phyloP scores from a whole-genome alignment of 208 protist species.

The Porcisia hertigi region DNA sequence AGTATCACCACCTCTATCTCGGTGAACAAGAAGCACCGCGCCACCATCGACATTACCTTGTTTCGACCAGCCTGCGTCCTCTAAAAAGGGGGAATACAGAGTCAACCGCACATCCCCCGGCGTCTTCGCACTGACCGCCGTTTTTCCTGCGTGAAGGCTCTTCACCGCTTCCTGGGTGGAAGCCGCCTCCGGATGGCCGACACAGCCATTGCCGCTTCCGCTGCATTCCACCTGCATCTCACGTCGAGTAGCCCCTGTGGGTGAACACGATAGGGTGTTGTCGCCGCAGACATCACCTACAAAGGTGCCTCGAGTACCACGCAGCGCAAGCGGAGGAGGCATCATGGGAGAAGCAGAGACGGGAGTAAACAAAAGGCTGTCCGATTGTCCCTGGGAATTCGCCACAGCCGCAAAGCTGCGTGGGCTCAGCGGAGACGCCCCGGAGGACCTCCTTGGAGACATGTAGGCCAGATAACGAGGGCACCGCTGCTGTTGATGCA shows the following conservation, averaged over 20 bases:
- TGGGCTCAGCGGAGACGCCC: neutral
- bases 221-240: neutral
- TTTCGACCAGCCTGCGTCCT: neutral
- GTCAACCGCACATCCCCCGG: neutral
- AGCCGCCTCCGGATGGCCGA: too few species aligned
- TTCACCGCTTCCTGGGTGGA: too few species aligned
- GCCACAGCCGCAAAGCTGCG: neutral
- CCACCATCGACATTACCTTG: neutral
- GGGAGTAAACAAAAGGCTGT: neutral
- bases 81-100: neutral
- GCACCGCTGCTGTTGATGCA: neutral
- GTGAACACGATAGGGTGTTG: neutral
- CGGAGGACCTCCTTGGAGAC: neutral
- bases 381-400: neutral
- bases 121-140: neutral
- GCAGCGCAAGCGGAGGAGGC: neutral
- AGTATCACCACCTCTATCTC: neutral
- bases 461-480: constrained; percentile 14
- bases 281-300: neutral
- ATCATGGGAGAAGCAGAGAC: neutral
- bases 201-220: neutral
- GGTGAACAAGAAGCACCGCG: neutral
- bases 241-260: neutral
- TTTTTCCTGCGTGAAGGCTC: neutral
- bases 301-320: neutral